Conservation (phyloP, 2,329 filamentous ascomycete species). For the Colletotrichum plurivorum region DNA sequence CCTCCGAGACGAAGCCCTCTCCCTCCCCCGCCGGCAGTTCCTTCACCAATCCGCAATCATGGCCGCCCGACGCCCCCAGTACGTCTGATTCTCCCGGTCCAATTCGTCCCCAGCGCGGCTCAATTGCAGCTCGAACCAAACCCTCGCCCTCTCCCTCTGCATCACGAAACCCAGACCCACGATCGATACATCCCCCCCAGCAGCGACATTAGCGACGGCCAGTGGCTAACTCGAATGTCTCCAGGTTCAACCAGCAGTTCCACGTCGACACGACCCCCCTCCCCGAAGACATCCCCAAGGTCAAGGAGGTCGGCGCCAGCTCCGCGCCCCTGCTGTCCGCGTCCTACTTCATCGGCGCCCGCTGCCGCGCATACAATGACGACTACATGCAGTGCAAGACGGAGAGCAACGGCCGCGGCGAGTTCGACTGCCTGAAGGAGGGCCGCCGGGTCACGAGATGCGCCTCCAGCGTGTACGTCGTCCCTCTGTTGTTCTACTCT, state of each 20-base stretch:
- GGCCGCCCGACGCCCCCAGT: slow-evolving; percentile 60
- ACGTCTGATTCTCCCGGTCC: slow-evolving; percentile 44
- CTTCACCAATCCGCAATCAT: slow-evolving; percentile 49
- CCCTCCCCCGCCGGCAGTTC: slow-evolving; percentile 25
- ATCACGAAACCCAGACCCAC: neutral
- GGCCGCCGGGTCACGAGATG: slow-evolving; percentile 96
- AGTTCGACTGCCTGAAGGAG: slow-evolving; percentile 96
- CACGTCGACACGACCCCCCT: slow-evolving; percentile 97
- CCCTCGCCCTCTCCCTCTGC: neutral
- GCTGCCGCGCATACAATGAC: slow-evolving; percentile 96
- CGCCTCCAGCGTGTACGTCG: slow-evolving; percentile 95
- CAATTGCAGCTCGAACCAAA: slow-evolving; percentile 20
- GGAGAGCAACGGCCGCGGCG: slow-evolving; percentile 89
- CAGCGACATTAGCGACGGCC: neutral
- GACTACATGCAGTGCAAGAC: slow-evolving; percentile 99
- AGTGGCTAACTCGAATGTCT: slow-evolving; percentile 45
- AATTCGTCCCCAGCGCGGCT: neutral
- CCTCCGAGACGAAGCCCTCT: slow-evolving; percentile 43
- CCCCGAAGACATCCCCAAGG: slow-evolving; percentile 90
- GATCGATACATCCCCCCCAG: neutral
- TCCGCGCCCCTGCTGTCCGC: slow-evolving; percentile 94
- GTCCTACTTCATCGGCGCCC: slow-evolving; percentile 95
- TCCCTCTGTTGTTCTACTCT: too few species aligned
- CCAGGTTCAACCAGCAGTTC: slow-evolving; percentile 93
- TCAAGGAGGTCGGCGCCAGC: slow-evolving; percentile 92